phyloP scores from a whole-genome alignment of 1,139 yeast genomes.

The Yamadazyma trypodendri region DNA sequence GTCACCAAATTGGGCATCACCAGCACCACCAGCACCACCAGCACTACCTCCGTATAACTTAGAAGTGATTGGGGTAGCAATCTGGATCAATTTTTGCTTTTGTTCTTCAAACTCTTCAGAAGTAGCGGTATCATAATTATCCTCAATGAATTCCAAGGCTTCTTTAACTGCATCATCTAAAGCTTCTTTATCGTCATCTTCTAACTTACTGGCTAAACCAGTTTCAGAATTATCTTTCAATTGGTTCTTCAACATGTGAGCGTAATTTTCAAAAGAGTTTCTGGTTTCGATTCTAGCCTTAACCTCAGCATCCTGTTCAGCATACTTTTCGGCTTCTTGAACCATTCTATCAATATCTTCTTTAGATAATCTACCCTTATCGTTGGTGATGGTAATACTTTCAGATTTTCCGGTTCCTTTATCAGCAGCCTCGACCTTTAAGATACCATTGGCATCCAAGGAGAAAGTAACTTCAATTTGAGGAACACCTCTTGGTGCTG shows the following conservation, averaged over 20 bases:
- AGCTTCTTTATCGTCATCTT: slow-evolving; percentile 90
- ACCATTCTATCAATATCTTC: slow-evolving; percentile 94
- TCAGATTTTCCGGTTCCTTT: slow-evolving; percentile 70
- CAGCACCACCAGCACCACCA: slow-evolving; percentile 36
- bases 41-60: slow-evolving; percentile 71
- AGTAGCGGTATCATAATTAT: slow-evolving; percentile 82
- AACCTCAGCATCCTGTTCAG: slow-evolving; percentile 81
- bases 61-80: slow-evolving; percentile 90
- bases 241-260: slow-evolving; percentile 50
- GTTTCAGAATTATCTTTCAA: slow-evolving; percentile 60
- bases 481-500: slow-evolving; percentile 52
- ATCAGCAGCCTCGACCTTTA: slow-evolving; percentile 46
- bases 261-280: slow-evolving; percentile 50
- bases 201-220: slow-evolving; percentile 73
- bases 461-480: slow-evolving; percentile 49
- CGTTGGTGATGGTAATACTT: slow-evolving; percentile 92
- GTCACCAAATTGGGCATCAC: slow-evolving; percentile 48
- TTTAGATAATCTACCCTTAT: slow-evolving; percentile 93
- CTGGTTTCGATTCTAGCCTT: slow-evolving; percentile 74
- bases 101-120: slow-evolving; percentile 94
- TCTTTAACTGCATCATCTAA: slow-evolving; percentile 86
- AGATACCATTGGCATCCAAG: slow-evolving; percentile 49
- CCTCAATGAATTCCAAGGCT: slow-evolving; percentile 84
- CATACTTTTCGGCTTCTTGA: slow-evolving; percentile 88
- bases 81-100: slow-evolving; percentile 77